Evolutionary conservation across 148 eudicot species (phyloP), one percentile per base, ranked within the genome.

Genomic region (Fagopyrum esculentum): DNA sequence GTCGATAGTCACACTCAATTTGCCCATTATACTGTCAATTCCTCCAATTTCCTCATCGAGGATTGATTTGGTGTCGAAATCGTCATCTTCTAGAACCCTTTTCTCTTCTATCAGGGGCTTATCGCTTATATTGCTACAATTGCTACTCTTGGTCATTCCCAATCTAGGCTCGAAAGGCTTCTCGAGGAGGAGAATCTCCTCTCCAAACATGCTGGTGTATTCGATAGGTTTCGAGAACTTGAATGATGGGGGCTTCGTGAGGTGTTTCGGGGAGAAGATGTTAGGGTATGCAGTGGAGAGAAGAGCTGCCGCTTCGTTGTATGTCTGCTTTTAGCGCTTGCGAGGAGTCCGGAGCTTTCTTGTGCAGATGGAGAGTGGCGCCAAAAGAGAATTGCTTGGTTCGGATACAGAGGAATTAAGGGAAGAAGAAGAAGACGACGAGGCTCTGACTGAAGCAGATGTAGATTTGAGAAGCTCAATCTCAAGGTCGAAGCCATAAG

Each of bases 1-100:
- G 22, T 87, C 83, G 16, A 59, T 69, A n/a, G n/a, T n/a, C n/a
- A n/a, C n/a, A n/a, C n/a, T n/a, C n/a, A n/a, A n/a, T n/a, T n/a
- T n/a, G n/a, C 98, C 99, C 90, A 95, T 82, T 45, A 95, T 92
- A 69, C 96, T 83, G 66, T 95, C 97, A 60, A 95, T 85, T 22
- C 93, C 96, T 45, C 82, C 92, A 22, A 84, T 79, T 76, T 92
- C 99, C 79, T 89, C 99, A 75, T 92, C 97, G 6, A 95, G 88
- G 13, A 95, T 92, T 45, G 96, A 95, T 55, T 87, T 96, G 4
- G 97, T 81, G 61, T 92, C 97, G 73, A 91, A 85, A 83, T 91
- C 78, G 59, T 74, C 45, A 8, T 87, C 91, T 54, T 82, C 80
- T 12, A 4, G 17, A 40, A 2, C 7, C 9, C n/a, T 17, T n/a